These are phyloP conservation scores for Apiospora sp. DNA, from an alignment of 2,329 filamentous ascomycete species.

Conservation along the genomic window DNA sequence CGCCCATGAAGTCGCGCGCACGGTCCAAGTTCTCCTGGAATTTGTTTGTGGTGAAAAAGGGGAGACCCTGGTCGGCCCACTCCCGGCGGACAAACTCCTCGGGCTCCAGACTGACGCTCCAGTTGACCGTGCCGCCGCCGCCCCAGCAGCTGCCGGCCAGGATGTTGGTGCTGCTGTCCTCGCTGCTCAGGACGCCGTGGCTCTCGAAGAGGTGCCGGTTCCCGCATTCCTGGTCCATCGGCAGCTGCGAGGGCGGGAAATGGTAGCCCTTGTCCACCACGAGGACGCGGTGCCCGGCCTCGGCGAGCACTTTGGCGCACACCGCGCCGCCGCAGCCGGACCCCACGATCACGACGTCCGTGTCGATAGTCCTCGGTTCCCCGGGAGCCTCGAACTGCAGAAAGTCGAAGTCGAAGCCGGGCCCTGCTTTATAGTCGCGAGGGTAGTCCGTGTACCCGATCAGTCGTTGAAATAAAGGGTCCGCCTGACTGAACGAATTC, in stretches of 20 bases:
- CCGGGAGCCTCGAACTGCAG: conserved; percentile 59
- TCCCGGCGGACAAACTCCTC: conserved; percentile 81
- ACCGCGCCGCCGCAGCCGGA: conserved; percentile 89
- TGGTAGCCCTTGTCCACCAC: conserved; percentile 87
- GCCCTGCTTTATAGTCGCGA: conserved; percentile 56
- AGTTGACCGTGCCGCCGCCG: conserved; percentile 89
- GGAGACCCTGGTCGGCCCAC: conserved; percentile 75
- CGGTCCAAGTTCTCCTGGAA: conserved; percentile 83
- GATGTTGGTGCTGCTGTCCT: conserved; percentile 67
- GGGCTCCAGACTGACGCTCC: conserved; percentile 72
- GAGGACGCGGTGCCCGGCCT: conserved; percentile 69
- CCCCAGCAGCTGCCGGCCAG: conserved; percentile 80
- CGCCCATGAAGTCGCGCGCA: conserved; percentile 82
- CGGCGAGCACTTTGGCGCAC: conserved; percentile 79
- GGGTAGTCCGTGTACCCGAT: conserved; percentile 66
- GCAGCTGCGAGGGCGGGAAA: conserved; percentile 74
- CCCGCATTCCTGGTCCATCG: conserved; percentile 72
- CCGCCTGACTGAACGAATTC: conserved; percentile 62
- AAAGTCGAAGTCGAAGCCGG: conserved; percentile 66
- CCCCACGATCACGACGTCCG: conserved; percentile 86
- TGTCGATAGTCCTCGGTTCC: conserved; percentile 68
- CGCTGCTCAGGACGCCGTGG: conserved; percentile 62
- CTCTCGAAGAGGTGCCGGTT: conserved; percentile 74
- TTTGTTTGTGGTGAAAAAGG: conserved; percentile 75
- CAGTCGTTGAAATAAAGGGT: conserved; percentile 60